Base-by-base conservation (phyloP, 2,329 filamentous ascomycete species). In the Hymenoscyphus albidus region DNA sequence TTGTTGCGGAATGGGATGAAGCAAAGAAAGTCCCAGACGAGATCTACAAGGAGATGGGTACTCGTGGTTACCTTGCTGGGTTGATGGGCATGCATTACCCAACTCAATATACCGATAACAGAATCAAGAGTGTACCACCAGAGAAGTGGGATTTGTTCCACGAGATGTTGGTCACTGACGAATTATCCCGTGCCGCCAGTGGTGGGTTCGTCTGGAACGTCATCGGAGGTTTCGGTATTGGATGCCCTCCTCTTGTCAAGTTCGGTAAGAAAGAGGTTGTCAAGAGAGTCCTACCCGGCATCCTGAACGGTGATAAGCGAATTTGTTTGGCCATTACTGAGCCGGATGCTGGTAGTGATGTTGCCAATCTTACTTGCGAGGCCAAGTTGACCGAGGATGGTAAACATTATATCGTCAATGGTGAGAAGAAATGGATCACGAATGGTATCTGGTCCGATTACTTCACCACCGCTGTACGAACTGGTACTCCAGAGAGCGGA, bases 351-450 rank as follows among this genome's bases (percentile, higher is more conserved):
- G 95, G 95, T 56, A 92, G 88, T 70, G 95, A 99, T 76, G 95
- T 99, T 10, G 95, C 95, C 65, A 98, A 97, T 79, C 77, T 99
- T 70, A 95, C 89, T 14, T 98, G 94, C 78, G 93, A 98, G 82
- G 95, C 95, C 32, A 97, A 97, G 83, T 85, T 98, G 64, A 91
- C 86, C 68, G 91, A 95, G 72, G 95, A 99, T 74, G 95, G 95
- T 75, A 98, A 98, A 83, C 92, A 98, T 81, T 99, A 96, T 80
- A 98, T 98, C 71, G 95, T 99, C 79, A 99, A 98, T 75, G 95
- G 95, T 63, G 94, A 97, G 86, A 98, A 99, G 90, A 99, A 99
- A 82, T 98, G 95, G 94, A 98, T 98, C 78, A 98, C 94, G 74
- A 99, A 99, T 80, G 95, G 95, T 74, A 87, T 97, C 74, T 97